Percentiles rank a stretch among this genome's conserved stretches.
phyloP scores from a whole-genome alignment of 1,284 basidiomycete species.

The Flammula alnicola region DNA sequence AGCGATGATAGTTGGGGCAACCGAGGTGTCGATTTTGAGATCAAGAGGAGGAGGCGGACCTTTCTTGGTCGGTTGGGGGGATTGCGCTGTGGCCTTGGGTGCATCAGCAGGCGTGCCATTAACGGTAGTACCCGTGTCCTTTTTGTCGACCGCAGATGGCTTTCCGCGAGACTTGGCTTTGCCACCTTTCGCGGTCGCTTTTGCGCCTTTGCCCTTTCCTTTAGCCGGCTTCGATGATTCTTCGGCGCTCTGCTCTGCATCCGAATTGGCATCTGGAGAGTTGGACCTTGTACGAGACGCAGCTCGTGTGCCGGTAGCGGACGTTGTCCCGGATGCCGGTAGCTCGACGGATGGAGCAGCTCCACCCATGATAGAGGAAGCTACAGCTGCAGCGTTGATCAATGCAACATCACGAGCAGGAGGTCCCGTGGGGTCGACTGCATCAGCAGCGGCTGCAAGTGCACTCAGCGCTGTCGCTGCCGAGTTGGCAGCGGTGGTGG shows the following conservation, averaged over 20 bases:
- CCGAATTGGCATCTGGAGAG: conserved; percentile 14
- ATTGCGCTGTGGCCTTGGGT: conserved; percentile 2
- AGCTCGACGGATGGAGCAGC: conserved; percentile 37
- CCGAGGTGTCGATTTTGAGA: conserved; percentile 17
- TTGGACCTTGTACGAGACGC: conserved; percentile 16
- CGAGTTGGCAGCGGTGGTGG: conserved; percentile 34
- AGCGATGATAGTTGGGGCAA: conserved; percentile 4
- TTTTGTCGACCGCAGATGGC: conserved; percentile 13
- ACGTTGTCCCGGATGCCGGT: conserved; percentile 13
- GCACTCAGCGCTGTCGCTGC: conserved; percentile 44
- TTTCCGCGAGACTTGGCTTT: conserved; percentile 19
- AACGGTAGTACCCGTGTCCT: conserved; percentile 15
- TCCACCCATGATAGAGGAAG: conserved; percentile 55
- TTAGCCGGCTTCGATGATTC: conserved; percentile 14
- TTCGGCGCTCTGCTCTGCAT: conserved; percentile 17
- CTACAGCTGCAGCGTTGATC: conserved; percentile 46
- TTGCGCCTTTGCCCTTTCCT: conserved; percentile 13
- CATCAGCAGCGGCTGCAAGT: conserved; percentile 41
- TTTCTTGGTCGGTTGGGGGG: conserved; percentile 23
- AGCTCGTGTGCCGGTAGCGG: conserved; percentile 3
- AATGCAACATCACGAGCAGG: conserved; percentile 43
- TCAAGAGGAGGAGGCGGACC: conserved; percentile 22
- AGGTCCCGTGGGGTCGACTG: conserved; percentile 43
- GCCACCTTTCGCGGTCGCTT: conserved; percentile 6
- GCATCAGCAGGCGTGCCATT: conserved; percentile 16